phyloP scores from a whole-genome alignment of 352 stramenopile genomes.

The Phytophthora cajani region DNA sequence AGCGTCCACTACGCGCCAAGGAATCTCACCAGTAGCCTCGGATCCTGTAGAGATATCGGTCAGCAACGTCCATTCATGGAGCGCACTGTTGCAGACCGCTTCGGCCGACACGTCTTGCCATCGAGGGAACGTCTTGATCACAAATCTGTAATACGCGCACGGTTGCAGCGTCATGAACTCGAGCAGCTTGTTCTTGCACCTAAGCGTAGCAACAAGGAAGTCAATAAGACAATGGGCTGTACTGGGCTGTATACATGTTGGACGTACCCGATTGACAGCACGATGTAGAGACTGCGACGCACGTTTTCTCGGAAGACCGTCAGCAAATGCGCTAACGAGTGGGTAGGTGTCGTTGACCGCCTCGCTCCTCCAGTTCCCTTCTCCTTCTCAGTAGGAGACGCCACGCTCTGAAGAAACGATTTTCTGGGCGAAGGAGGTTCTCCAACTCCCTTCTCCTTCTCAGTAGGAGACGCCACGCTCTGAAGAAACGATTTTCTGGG shows the following conservation, averaged over 20 bases:
- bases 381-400: conserved; percentile 4
- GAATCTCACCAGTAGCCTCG: background rate
- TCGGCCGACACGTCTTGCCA: conserved; percentile 48
- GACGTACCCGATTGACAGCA: conserved; percentile 58
- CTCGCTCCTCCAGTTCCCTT: conserved; percentile 6
- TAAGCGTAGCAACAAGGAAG: conserved; percentile 13
- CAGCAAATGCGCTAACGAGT: conserved; percentile 11
- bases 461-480: background rate
- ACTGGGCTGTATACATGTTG: too few relatives aligned
- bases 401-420: conserved; percentile 26
- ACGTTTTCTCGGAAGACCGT: conserved; percentile 65
- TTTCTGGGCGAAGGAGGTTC: conserved; percentile 12
- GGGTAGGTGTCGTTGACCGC: background rate
- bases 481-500: conserved; percentile 29
- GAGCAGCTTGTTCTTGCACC: conserved; percentile 39
- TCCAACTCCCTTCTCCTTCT: conserved; percentile 7
- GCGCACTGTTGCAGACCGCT: conserved; percentile 38
- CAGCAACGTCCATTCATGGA: conserved; percentile 32
- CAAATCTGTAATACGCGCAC: conserved; percentile 54
- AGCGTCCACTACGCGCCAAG: conserved; percentile 2
- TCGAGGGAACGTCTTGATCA: conserved; percentile 48
- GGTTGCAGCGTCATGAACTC: conserved; percentile 47
- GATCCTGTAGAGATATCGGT: conserved; percentile 8
- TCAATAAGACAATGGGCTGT: background rate
- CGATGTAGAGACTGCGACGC: conserved; percentile 57